Evolutionary conservation across 179 eudicot species (phyloP).

Genomic region (Beta lomatogona): DNA sequence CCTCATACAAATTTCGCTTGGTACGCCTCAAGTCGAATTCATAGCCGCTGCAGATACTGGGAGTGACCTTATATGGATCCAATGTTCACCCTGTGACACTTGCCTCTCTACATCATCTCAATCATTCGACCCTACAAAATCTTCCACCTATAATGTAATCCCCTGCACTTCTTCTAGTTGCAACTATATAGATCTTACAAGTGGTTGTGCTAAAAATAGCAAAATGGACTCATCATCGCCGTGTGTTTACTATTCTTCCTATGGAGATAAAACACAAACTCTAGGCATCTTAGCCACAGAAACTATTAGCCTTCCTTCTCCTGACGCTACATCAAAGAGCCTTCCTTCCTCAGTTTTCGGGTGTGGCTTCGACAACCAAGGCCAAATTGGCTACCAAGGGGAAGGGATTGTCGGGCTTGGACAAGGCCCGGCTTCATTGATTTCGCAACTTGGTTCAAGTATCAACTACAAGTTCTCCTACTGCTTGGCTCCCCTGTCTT

Average conservation of each 20-base stretch:
- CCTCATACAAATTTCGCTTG: slow-evolving; percentile 44
- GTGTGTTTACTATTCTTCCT: no score
- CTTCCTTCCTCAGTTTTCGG: slow-evolving; percentile 36
- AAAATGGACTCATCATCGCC: no score
- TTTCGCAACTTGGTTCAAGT: slow-evolving; percentile 35
- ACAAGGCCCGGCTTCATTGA: slow-evolving; percentile 40
- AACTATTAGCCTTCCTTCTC: slow-evolving; percentile 38
- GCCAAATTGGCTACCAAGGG: slow-evolving; percentile 37
- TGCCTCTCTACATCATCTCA: slow-evolving; percentile 38
- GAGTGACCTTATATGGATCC: slow-evolving; percentile 57
- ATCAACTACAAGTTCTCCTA: slow-evolving; percentile 47
- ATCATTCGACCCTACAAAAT: not conserved
- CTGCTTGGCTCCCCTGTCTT: slow-evolving; percentile 39
- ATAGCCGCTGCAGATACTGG: slow-evolving; percentile 55
- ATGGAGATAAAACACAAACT: not conserved
- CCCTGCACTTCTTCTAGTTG: slow-evolving; percentile 39
- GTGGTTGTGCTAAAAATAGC: not conserved
- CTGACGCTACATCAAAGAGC: slow-evolving; percentile 6
- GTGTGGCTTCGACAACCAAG: slow-evolving; percentile 45
- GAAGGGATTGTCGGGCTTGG: slow-evolving; percentile 71
- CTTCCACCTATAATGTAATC: slow-evolving; percentile 34
- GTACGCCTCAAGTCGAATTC: slow-evolving; percentile 47
- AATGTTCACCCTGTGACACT: slow-evolving; percentile 42
- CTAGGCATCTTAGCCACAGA: slow-evolving; percentile 43
- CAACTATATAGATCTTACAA: not conserved